Evolutionary conservation across 352 stramenopile genomes (phyloP).

Genomic region (Plasmopara muralis): DNA sequence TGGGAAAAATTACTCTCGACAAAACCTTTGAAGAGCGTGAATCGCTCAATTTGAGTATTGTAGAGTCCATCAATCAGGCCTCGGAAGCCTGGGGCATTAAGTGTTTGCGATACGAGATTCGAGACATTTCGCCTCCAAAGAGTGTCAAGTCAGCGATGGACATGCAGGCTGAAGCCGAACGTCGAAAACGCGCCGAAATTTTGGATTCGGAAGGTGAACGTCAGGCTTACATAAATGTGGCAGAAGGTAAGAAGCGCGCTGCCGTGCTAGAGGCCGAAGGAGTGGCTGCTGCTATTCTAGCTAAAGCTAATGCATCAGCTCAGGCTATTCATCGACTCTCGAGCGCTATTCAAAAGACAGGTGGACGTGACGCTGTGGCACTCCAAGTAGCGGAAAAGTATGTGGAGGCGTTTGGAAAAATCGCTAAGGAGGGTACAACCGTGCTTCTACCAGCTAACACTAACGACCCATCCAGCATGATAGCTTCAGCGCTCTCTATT

Average conservation of each 20-base stretch:
- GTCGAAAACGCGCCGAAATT: constrained; percentile 88
- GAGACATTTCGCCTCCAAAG: constrained; percentile 81
- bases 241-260: constrained; percentile 85
- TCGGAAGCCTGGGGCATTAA: constrained; percentile 87
- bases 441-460: constrained; percentile 74
- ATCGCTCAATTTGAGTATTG: constrained; percentile 88
- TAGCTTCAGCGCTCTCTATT: constrained; percentile 84
- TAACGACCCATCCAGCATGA: constrained; percentile 84
- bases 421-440: constrained; percentile 87
- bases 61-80: constrained; percentile 88
- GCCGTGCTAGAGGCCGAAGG: constrained; percentile 82
- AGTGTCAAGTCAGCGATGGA: constrained; percentile 88
- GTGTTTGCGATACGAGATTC: constrained; percentile 89
- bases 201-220: constrained; percentile 87
- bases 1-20: constrained; percentile 91
- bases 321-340: constrained; percentile 75
- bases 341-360: constrained; percentile 50
- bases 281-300: constrained; percentile 78
- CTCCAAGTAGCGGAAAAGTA: constrained; percentile 89
- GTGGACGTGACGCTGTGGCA: constrained; percentile 74
- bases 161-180: constrained; percentile 89
- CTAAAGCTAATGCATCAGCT: constrained; percentile 75
- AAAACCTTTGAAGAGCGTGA: constrained; percentile 92
- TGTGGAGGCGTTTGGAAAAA: constrained; percentile 86
- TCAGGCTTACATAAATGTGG: constrained; percentile 87